Evolutionary conservation across 1,139 yeast genomes (phyloP), one percentile per base, ranked within the genome.

Genomic region (Blastobotrys niveus): DNA sequence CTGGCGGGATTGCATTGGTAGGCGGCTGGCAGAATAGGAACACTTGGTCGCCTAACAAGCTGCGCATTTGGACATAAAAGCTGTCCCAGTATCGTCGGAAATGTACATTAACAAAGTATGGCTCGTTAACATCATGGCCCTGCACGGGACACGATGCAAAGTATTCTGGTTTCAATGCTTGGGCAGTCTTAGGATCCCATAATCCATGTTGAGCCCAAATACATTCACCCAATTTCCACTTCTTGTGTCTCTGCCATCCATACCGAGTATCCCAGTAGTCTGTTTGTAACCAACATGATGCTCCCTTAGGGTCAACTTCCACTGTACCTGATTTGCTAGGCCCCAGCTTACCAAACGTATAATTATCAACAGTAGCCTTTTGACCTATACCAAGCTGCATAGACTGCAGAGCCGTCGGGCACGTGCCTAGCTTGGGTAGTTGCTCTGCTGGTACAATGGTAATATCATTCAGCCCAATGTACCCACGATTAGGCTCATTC

Each of bases 1-100:
- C 62, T 0, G 97, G 97, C 0, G 96, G 96, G 3, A 76, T 60
- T 51, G 83, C 85, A 52, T 89, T 67, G 0, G 85, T 93, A 1
- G 95, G 95, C 1, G 94, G 84, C 63, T 87, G 95, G 53, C 89
- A 65, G 37, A 89, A 70, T 15, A 86, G 65, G 49, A 82, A 78
- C 8, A 74, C 65, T 10, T 74, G 68, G 1, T 73, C 38, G 36
- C 74, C 73, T 0, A 70, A 52, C 1, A 68, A 54, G 1, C 60
- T 52, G 49, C 94, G 67, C 52, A 82, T 70, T 34, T 67, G 63
- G 2, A 60, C 53, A 54, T 75, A 79, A 59, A 73, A 80, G 12
- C 57, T 59, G 4, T 62, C 51, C 70, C 80, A 83, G 57, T 71
- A 80, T 27, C 77, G 75, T 22, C 82, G 68, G 59, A 83, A 86